Base-by-base conservation (phyloP, 495 filamentous ascomycete genomes). In the Penicillium salamii region DNA sequence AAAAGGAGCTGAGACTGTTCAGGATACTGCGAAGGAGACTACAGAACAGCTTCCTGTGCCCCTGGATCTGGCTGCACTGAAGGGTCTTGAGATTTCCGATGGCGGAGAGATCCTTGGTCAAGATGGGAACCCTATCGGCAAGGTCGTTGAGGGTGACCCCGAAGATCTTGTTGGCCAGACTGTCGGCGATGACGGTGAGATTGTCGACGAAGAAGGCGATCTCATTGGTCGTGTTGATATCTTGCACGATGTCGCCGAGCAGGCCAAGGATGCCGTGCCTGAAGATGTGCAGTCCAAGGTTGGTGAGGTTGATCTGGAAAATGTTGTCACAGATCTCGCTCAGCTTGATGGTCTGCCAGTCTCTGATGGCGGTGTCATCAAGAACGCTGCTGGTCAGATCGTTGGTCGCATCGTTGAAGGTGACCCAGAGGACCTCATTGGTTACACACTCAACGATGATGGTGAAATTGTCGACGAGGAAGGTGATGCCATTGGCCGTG, bases 381-480 rank as follows among this genome's bases (percentile, higher is more conserved):
- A 75, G 46, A 76, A 82, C 44, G 56, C 70, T 11, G 77, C 78
- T 46, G 82, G 82, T 37, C 76, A 78, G 31, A 52, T 77, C 7
- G 55, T 85, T 18, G 84, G 82, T 35, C 73, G 74, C 18, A 72
- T 85, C 17, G 75, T 76, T 13, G 82, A 86, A 52, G 82, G 82
- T 13, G 74, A 83, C 24, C 76, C 81, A 1, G 74, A 82, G 52
- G 81, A 84, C 51, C 74, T 86, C 29, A 76, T 75, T 13, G 83
- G 81, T 7, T 77, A 78, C 55, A 71, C 69, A 1, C 73, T 84
- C 35, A 80, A 81, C 37, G 81, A 85, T 11, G 75, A 81, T 5
- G 82, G 82, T 14, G 80, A 84, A 55, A 82, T 85, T 35, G 68
- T 86, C 13, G 82, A 86, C 46, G 77, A 84, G 26, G 81, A 84